phyloP scores from a whole-genome alignment of 306 rosid species.

The Cucumis cinereus region DNA sequence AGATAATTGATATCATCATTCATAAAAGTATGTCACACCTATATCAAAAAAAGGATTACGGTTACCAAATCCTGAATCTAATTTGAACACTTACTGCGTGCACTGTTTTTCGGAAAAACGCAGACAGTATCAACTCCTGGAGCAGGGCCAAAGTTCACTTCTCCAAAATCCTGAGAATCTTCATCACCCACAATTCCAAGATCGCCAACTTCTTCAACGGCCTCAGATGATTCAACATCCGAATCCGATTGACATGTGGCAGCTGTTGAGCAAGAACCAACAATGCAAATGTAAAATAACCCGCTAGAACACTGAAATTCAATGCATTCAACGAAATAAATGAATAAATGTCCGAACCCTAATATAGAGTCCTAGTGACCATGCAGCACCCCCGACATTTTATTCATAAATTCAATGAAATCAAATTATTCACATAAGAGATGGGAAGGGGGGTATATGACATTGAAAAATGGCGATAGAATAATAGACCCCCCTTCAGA shows the following conservation, averaged over 20 bases:
- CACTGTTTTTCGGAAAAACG: constrained; percentile 66
- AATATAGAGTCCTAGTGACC: background rate
- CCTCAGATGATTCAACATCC: constrained; percentile 29
- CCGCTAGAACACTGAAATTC: background rate
- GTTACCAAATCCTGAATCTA: background rate
- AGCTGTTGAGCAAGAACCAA: constrained; percentile 19
- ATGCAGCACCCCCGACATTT: no score
- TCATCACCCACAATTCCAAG: constrained; percentile 70
- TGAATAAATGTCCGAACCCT: background rate
- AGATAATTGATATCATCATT: background rate
- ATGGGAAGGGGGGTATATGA: background rate
- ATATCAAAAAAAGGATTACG: background rate
- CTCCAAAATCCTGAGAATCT: constrained; percentile 56
- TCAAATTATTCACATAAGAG: background rate
- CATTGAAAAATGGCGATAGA: background rate
- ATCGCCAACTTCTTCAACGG: constrained; percentile 51
- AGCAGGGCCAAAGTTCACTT: constrained; percentile 46
- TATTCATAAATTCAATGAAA: background rate
- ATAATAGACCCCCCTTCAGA: background rate
- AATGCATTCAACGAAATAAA: background rate
- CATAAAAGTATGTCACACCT: background rate
- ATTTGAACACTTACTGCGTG: constrained; percentile 33
- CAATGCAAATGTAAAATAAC: background rate
- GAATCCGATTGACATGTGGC: constrained; percentile 61
- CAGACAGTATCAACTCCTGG: constrained; percentile 65